phyloP scores from a whole-genome alignment of 192 early-diverging fungal species.

The Funneliformis mosseae region DNA sequence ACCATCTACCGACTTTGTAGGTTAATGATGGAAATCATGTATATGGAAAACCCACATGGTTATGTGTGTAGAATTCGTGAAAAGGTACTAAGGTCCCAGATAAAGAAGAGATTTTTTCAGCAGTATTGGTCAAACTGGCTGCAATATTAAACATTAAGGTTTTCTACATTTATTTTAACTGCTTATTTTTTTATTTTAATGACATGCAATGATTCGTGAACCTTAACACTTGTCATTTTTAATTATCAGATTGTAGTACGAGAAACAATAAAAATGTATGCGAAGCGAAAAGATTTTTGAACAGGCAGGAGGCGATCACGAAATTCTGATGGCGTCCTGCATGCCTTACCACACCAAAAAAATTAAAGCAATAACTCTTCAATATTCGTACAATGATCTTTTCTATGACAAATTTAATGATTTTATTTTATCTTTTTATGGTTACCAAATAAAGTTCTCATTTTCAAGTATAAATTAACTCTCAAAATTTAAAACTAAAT shows the following conservation, averaged over 20 bases:
- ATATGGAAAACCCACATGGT: conserved; percentile 27
- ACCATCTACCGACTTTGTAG: conserved; percentile 8
- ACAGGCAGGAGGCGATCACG: not conserved
- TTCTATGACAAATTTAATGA: too few species aligned
- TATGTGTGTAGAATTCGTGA: not conserved
- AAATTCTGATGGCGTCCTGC: not conserved
- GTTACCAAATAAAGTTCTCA: too few species aligned
- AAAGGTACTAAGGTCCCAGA: conserved; percentile 8
- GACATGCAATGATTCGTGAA: not conserved
- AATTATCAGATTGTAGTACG: not conserved
- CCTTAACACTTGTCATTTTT: conserved; percentile 8
- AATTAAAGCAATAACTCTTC: too few species aligned
- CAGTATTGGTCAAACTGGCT: conserved; percentile 5
- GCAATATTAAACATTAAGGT: conserved; percentile 23
- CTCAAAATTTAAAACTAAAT: too few species aligned
- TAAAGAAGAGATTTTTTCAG: conserved; percentile 21
- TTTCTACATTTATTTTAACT: conserved; percentile 7
- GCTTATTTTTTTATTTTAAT: not conserved
- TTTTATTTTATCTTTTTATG: too few species aligned
- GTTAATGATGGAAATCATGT: conserved; percentile 22
- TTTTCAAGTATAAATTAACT: too few species aligned
- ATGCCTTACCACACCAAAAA: not conserved
- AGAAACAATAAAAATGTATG: not conserved
- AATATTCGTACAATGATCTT: too few species aligned
- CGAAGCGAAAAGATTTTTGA: not conserved